A percentile compares a stretch with the other conserved stretches of the same genome.
Conservation (phyloP, 345 rosid genomes). For the Kandelia obovata region DNA sequence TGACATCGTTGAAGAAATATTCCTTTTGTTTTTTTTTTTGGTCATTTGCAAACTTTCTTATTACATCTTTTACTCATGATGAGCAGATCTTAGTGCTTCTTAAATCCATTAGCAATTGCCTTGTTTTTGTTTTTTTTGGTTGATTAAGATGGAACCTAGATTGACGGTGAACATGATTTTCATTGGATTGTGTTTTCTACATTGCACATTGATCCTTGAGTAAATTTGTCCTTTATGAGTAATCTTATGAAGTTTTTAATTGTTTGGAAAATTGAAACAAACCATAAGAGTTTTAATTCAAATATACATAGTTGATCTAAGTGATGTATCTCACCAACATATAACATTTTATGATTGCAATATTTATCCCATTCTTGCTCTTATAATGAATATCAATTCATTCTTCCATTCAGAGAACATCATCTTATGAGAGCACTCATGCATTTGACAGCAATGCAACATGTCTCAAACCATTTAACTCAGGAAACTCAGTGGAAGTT, state of each 20-base stretch:
- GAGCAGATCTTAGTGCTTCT: too few species aligned
- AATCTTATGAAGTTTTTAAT: too few species aligned
- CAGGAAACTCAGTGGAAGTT: constrained; percentile 44
- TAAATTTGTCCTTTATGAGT: too few species aligned
- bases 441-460: constrained; percentile 56
- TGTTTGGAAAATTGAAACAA: too few species aligned
- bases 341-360: neutral
- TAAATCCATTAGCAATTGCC: too few species aligned
- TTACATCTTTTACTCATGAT: too few species aligned
- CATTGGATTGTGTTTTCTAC: neutral
- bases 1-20: too few species aligned
- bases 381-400: constrained; percentile 19
- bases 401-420: constrained; percentile 56
- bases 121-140: neutral
- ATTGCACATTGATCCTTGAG: neutral
- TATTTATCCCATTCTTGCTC: neutral
- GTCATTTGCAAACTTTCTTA: too few species aligned
- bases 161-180: neutral
- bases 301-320: too few species aligned
- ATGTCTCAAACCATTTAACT: constrained; percentile 56
- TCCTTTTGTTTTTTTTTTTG: too few species aligned
- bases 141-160: neutral
- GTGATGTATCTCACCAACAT: too few species aligned
- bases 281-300: too few species aligned
- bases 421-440: constrained; percentile 62